Evolutionary conservation across 106 monocot genomes (phyloP), one percentile per base, ranked within the genome.

Genomic region (Alisma plantagoaquatica): DNA sequence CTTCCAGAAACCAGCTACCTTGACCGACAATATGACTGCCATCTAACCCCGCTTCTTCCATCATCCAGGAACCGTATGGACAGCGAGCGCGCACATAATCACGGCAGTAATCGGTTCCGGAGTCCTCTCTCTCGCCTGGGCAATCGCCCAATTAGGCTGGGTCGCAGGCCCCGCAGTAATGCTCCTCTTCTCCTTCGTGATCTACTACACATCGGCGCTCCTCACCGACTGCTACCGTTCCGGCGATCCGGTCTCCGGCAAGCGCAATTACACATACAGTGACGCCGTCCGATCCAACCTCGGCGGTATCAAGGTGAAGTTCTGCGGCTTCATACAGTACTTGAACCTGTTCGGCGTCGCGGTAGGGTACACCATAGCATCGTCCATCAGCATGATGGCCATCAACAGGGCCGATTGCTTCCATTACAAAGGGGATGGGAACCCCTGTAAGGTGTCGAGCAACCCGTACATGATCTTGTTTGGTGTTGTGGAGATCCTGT

Each of bases 311-410:
- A 62, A 80, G 71, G 74, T 75, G 16, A 80, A 71, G 56, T 12
- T 75, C 18, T 80, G 80, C 16, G 80, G 80, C 10, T 71, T 51
- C 32, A 63, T 75, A 27, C 80, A 80, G 59, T 80, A 80, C 15
- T 31, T 58, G 22, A 75, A 75, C 43, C 66, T 80, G 1, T 62
- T 80, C 10, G 80, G 80, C 9, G 75, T 75, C 3, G 71, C 70
- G 22, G 54, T 80, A 19, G 80, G 80, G 10, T 80, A 80, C 75
- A 80, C 80, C 45, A 80, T 80, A 15, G 75, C 80, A 24, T 46
- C 80, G 21, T 80, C 80, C 52, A 80, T 80, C 51, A 80, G 80
- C 67, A 80, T 80, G 80, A 53, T 63, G 79, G 83, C 83, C 4
- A 75, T 83, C 35, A 60, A 78, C 66, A 71, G 46, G 35, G 73